These are phyloP conservation scores for Fusarium aywerte DNA, from an alignment of 2,329 filamentous ascomycete species.

Conservation along the genomic window DNA sequence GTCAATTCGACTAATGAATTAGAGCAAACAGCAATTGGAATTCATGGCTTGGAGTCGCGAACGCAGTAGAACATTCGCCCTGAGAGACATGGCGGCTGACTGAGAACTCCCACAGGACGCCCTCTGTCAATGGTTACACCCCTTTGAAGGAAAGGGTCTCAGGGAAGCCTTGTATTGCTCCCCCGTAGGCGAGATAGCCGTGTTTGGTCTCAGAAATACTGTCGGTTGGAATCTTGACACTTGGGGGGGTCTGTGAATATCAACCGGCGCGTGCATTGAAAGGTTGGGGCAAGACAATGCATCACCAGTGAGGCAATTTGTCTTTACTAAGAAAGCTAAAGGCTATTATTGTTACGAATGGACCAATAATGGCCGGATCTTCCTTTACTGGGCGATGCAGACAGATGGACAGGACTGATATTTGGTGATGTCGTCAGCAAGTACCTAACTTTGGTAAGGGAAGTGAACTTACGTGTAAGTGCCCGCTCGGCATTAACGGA, in stretches of 20 bases:
- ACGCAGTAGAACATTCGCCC: constrained; percentile 25
- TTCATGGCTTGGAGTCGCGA: constrained; percentile 30
- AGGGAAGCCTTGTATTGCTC: constrained; percentile 16
- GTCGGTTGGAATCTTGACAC: not conserved
- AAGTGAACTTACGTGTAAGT: constrained; percentile 34
- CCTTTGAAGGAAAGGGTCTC: constrained; percentile 9
- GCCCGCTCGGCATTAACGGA: constrained; percentile 31
- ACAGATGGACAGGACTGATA: not conserved
- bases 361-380: constrained; percentile 20
- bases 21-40: constrained; percentile 22
- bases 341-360: constrained; percentile 22
- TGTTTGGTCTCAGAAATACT: constrained; percentile 9
- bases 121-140: constrained; percentile 1
- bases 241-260: constrained; percentile 3
- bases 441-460: not conserved
- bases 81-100: constrained; percentile 31
- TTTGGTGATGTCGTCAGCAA: constrained; percentile 25
- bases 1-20: constrained; percentile 11
- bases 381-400: constrained; percentile 28
- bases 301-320: constrained; percentile 15
- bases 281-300: constrained; percentile 1
- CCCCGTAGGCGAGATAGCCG: constrained; percentile 26
- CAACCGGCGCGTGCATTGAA: constrained; percentile 5
- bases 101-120: not conserved
- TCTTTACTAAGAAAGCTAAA: not conserved